Evolutionary conservation across 2,329 filamentous ascomycete species (phyloP).

Genomic region (Atkinsonella hypoxylon): DNA sequence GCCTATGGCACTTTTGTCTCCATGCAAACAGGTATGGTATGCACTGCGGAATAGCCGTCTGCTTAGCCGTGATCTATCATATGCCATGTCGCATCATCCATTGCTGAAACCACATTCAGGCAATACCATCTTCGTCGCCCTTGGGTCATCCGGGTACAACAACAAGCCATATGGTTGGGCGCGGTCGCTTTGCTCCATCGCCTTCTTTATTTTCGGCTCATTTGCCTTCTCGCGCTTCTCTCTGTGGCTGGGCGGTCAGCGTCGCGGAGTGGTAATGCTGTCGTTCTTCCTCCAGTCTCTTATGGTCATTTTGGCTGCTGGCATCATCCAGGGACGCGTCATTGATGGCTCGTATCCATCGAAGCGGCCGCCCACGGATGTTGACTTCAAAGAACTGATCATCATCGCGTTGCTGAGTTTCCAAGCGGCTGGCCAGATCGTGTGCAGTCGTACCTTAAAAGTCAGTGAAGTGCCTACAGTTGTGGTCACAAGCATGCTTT

Average conservation of each 20-base stretch:
- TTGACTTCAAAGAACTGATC: constrained; percentile 23
- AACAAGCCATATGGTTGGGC: constrained; percentile 40
- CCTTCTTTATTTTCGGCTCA: constrained; percentile 40
- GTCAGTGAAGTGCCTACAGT: constrained; percentile 42
- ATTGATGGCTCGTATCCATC: constrained; percentile 9
- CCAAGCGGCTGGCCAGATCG: constrained; percentile 42
- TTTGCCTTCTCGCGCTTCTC: constrained; percentile 27
- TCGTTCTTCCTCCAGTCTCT: constrained; percentile 41
- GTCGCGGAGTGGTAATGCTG: constrained; percentile 27
- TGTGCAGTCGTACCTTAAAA: constrained; percentile 34
- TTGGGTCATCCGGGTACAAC: constrained; percentile 40
- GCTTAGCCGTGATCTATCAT: not conserved
- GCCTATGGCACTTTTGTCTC: constrained; percentile 20
- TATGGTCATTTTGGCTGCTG: constrained; percentile 39
- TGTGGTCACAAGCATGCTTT: constrained; percentile 42
- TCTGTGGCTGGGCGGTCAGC: constrained; percentile 15
- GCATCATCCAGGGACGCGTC: constrained; percentile 33
- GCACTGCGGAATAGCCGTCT: not conserved
- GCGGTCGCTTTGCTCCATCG: constrained; percentile 35
- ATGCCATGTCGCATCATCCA: not conserved
- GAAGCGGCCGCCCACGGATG: constrained; percentile 4
- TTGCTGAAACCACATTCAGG: constrained; percentile 19
- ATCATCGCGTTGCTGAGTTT: constrained; percentile 37
- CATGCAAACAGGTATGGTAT: constrained; percentile 25
- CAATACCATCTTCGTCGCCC: constrained; percentile 51